Conservation (phyloP, 140 eudicot species). For the Cichorium intybus region DNA sequence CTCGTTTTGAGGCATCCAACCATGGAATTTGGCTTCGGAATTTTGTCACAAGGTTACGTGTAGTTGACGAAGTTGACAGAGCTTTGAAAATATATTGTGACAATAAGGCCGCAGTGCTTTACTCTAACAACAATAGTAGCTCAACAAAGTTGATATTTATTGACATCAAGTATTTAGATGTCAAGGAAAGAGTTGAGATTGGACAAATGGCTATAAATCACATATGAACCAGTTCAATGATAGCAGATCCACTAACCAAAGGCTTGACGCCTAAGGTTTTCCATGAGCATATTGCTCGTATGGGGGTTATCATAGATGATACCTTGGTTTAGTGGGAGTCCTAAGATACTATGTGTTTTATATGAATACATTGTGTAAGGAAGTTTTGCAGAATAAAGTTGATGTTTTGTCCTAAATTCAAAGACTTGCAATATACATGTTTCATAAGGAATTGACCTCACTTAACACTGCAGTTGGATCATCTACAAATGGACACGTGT, state of each 20-base stretch:
- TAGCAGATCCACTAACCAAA: neutral
- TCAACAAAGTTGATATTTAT: neutral
- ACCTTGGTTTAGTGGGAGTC: neutral
- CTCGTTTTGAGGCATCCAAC: neutral
- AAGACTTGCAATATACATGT: no score
- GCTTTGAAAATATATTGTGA: neutral
- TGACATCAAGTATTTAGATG: neutral
- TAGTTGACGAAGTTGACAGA: neutral
- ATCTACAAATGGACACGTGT: no score
- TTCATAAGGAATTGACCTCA: no score
- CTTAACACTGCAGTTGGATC: no score
- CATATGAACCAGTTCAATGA: neutral
- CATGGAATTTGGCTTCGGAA: neutral
- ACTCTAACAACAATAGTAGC: neutral
- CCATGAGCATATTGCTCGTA: neutral
- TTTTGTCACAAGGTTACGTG: neutral
- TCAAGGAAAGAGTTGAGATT: neutral
- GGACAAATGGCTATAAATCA: neutral
- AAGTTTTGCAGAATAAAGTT: no score
- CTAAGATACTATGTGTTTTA: no score
- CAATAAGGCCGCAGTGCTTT: neutral
- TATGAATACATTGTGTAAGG: no score
- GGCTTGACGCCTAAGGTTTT: neutral
- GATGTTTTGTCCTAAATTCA: no score
- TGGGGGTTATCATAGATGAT: neutral